Evolutionary conservation across 2,329 filamentous ascomycete species (phyloP).

Genomic region (Gliomastix tumulicola): DNA sequence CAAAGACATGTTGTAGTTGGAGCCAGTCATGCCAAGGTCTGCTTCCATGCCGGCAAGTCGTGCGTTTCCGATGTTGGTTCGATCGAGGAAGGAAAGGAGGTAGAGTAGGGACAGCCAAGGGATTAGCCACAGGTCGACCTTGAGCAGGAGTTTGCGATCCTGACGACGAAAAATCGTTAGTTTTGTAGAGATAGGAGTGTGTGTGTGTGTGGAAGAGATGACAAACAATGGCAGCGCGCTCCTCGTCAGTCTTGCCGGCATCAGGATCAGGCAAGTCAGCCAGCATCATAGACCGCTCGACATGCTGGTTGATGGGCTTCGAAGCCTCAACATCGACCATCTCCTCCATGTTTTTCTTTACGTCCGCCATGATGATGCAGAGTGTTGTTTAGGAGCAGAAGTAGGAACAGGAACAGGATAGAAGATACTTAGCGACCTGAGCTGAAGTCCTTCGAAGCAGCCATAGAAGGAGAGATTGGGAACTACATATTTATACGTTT

Average conservation of each 20-base stretch:
- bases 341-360: no score
- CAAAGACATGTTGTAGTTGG: slow-evolving; percentile 29
- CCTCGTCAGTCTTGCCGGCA: slow-evolving; percentile 55
- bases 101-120: slow-evolving; percentile 55
- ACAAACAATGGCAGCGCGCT: slow-evolving; percentile 53
- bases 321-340: no score
- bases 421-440: no score
- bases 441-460: no score
- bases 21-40: slow-evolving; percentile 19
- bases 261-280: slow-evolving; percentile 33
- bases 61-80: slow-evolving; percentile 45
- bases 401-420: no score
- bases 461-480: no score
- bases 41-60: slow-evolving; percentile 44
- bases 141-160: slow-evolving; percentile 34
- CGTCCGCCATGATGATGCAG: no score
- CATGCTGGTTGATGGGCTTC: no score
- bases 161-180: background rate
- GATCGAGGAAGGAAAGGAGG: slow-evolving; percentile 42
- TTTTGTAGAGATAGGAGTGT: background rate
- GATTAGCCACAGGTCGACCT: slow-evolving; percentile 47
- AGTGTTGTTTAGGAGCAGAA: no score
- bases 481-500: no score
- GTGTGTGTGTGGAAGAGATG: background rate
- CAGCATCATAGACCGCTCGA: background rate